Base-by-base conservation (phyloP, 768 basidiomycete species). In the Cubamyces sp. region DNA sequence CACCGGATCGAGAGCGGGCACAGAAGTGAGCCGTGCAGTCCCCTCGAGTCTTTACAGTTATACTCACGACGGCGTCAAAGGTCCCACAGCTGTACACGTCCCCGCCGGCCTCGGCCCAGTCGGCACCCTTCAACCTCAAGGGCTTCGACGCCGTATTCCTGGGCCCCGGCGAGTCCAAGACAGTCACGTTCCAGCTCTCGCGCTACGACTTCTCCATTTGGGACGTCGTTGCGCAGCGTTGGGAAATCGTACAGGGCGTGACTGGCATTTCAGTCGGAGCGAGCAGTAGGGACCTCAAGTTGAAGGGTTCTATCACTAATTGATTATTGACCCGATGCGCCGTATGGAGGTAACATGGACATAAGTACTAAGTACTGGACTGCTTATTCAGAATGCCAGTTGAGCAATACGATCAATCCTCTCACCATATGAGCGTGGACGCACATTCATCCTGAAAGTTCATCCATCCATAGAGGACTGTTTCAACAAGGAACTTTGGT, bases 211-310 rank as follows among this genome's bases (percentile, higher is more conserved):
- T 77, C 53, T 70, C 74, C 46, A 68, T 77, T 23, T 82, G 74
- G 74, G 73, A 79, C 58, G 79, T 79, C 15, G 67, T 68, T n/a
- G 62, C 70, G 23, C 80, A 81, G 70, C 61, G 70, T 16, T 81
- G 79, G 79, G 61, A 67, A 11, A 66, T 79, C 16, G 76, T 78
- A 6, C 66, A 75, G 1, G 92, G 90, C 1, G 78, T 70, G 21
- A 87, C 90, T 63, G 76, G 77, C 3, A 79, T 94, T 41, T 81
- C 83, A 3, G 74, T 91, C 34, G 90, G 90, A 7, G 81, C 83
- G 49, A 90, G 88, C 69, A 90, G 88, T 70, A 78, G 88, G 65
- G 81, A 90, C 73, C 70, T 73, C 9, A 79, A 81, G 60, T 66
- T 91, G 71, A 74, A 68, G 14, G 86, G 87, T 7, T 68, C 68